A percentile compares a stretch with the other conserved stretches of the same genome.
Conservation (phyloP, 331 rosid species). For the Quercus lobata region DNA sequence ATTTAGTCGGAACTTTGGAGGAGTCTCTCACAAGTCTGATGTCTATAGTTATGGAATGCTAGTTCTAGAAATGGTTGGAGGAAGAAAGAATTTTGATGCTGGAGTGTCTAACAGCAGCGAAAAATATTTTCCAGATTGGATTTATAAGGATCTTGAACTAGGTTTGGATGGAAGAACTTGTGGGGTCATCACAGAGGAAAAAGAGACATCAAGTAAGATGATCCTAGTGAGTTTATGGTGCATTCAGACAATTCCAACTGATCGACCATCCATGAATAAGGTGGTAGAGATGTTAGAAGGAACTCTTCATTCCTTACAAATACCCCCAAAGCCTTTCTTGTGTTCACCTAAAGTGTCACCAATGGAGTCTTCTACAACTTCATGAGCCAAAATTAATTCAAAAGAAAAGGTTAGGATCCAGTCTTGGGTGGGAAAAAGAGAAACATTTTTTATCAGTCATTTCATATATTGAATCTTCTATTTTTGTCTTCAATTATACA, state of each 20-base stretch:
- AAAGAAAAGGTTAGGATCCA: background rate
- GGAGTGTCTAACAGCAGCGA: constrained; percentile 2
- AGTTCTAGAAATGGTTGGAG: constrained; percentile 33
- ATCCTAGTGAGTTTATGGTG: constrained; percentile 32
- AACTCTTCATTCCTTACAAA: background rate
- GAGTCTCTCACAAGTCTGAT: constrained; percentile 36
- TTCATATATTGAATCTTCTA: no score
- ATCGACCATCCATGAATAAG: constrained; percentile 27
- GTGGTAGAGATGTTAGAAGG: constrained; percentile 40
- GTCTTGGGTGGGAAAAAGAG: no score
- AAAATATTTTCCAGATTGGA: constrained; percentile 22
- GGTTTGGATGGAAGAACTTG: background rate
- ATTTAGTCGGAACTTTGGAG: constrained; percentile 12
- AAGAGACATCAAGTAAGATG: constrained; percentile 21
- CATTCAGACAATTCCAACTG: constrained; percentile 26
- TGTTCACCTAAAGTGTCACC: constrained; percentile 7
- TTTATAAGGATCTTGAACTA: constrained; percentile 26
- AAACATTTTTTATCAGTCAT: no score
- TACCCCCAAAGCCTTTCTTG: constrained; percentile 38
- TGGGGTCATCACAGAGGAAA: background rate
- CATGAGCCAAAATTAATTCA: background rate
- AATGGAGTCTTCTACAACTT: background rate
- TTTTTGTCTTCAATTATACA: no score
- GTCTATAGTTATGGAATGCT: constrained; percentile 43
- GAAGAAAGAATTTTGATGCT: constrained; percentile 24